Base-by-base conservation (phyloP, 306 rosid species). In the Inga laurina region DNA sequence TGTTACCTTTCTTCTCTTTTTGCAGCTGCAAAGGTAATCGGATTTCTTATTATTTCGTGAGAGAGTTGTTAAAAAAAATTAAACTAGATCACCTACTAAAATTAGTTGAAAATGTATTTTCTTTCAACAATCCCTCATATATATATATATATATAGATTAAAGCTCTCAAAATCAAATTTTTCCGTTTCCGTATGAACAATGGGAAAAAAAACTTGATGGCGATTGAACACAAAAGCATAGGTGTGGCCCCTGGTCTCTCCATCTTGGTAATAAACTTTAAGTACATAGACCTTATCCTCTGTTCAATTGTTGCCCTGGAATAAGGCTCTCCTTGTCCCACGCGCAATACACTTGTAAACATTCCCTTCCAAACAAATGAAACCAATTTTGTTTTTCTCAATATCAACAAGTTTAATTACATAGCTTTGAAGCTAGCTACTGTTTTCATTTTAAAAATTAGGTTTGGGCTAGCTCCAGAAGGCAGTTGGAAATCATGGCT, bases 301-400 rank as follows among this genome's bases (percentile, higher is more conserved):
- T 34, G 9, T 32, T 49, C 46, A 52, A 74, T 51, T 34, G 78
- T 51, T 74, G 46, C 46, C 78, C 78, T 49, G 30, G 41, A 74
- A 51, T n/a, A n/a, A 74, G 78, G 16, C 78, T 74, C 65, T 74
- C 66, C 78, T 32, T 74, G 78, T 74, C 65, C 46, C 65, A 18
- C 78, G 78, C 78, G 8, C 44, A 30, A 30, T n/a, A 39, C 0
- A 21, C 44, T 59, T 74, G 14, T 19, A 32, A 34, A 49, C 4
- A 51, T 74, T 74, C 65, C 66, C 66, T 52, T 32, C 78, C 66
- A 74, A 51, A 52, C 65, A 74, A 30, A 74, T 51, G 13, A 52
- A 30, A 51, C 18, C 45, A 74, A 74, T 32, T 2, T 8, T 72
- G 15, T n/a, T 22, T 22, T 10, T 39, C 19, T 15, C 66, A 22